Base-by-base conservation (phyloP, 495 filamentous ascomycete genomes). In the Penicillium ochrochloron region DNA sequence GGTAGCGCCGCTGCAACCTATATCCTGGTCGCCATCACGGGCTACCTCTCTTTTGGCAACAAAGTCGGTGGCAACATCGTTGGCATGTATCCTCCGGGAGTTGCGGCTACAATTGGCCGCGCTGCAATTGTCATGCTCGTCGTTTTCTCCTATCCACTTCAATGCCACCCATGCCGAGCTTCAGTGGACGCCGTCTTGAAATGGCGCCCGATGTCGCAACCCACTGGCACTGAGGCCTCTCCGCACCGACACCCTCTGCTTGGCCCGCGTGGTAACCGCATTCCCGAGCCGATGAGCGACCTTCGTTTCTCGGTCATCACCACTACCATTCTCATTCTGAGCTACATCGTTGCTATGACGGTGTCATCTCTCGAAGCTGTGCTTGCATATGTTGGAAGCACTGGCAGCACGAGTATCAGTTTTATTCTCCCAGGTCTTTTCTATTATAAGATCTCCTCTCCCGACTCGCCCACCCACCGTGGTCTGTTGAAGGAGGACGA, bases 351-450 rank as follows among this genome's bases (percentile, higher is more conserved):
- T 9, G 94, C 95, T 10, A 92, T 99, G 82, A 92, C 90, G 0
- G 95, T 99, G 11, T 91, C 88, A 5, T 95, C 90, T 2, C 83
- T 99, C 3, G 92, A 96, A 69, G 88, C 90, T 42, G 93, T 98
- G 0, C 83, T 99, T 10, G 94, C 95, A 0, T 99, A 97, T 67
- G 95, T 99, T 23, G 95, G 96, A 9, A 93, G 89, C 70, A 99
- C 95, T 0, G 95, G 95, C 27, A 93, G 89, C 61, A 99, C 95
- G 0, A 89, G 89, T 67, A 98, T 99, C 68, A 95, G 91, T 65
- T 99, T 99, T 75, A 98, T 99, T 66, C 82, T 99, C 0, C 96
- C 95, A 0, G 95, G 95, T 0, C 73, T 98, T 15, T 98, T 99
- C 76, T 99, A 97, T 80, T 98, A 97, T 83, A 97, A 97, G 78